Evolutionary conservation across 2,329 filamentous ascomycete genomes (phyloP).

Genomic region (Alternaria triticimaculans): DNA sequence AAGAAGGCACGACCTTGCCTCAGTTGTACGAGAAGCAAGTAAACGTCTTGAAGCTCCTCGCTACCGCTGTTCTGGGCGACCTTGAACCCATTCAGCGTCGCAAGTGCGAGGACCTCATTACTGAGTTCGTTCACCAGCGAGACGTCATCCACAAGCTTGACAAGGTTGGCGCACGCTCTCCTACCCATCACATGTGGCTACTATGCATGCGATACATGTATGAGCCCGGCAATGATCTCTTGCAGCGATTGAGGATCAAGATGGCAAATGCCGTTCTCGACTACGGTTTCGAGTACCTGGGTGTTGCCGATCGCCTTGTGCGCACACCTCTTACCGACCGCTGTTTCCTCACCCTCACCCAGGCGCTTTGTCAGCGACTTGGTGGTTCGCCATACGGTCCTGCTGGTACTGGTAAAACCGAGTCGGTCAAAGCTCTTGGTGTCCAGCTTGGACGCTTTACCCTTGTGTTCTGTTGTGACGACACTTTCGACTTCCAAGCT

Average conservation of each 20-base stretch:
- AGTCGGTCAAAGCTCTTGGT: conserved; percentile 97
- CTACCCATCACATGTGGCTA: conserved; percentile 89
- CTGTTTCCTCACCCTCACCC: conserved; percentile 96
- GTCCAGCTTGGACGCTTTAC: conserved; percentile 97
- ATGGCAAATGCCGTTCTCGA: conserved; percentile 96
- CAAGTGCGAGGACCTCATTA: conserved; percentile 98
- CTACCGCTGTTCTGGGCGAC: conserved; percentile 87
- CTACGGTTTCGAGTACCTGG: conserved; percentile 98
- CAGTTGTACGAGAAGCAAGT: conserved; percentile 82
- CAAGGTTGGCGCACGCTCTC: conserved; percentile 72
- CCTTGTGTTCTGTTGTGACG: conserved; percentile 98
- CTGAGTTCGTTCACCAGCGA: conserved; percentile 96
- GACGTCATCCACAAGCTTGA: conserved; percentile 90
- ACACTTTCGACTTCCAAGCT: conserved; percentile 99
- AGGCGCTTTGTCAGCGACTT: conserved; percentile 91
- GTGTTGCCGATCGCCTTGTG: conserved; percentile 94
- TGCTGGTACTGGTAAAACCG: conserved; percentile 97
- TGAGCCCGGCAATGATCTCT: conserved; percentile 76
- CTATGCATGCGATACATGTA: conserved; percentile 98
- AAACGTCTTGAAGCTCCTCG: conserved; percentile 82
- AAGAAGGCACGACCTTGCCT: conserved; percentile 73
- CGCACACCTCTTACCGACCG: conserved; percentile 96
- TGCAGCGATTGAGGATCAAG: conserved; percentile 84
- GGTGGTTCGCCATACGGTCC: conserved; percentile 97
- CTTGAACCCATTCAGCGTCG: conserved; percentile 86